phyloP scores from a whole-genome alignment of 1,139 yeast genomes.

The Pichia sp. region DNA sequence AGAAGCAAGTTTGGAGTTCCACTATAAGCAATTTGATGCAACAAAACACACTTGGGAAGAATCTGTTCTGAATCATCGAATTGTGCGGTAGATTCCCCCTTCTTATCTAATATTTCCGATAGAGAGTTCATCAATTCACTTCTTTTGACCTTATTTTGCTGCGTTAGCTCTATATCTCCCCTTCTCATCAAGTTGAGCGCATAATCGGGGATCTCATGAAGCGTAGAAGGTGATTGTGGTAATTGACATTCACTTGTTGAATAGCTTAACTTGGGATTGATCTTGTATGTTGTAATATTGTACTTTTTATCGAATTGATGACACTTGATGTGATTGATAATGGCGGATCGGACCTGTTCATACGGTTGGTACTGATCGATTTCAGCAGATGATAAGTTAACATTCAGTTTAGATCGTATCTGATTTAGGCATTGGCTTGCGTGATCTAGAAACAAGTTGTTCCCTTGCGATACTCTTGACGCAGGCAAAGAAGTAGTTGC shows the following conservation, averaged over 20 bases:
- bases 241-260: conserved; percentile 1
- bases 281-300: not conserved
- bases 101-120: not conserved
- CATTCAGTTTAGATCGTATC: too few relatives aligned
- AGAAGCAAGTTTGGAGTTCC: too few relatives aligned
- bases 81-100: not conserved
- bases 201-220: conserved; percentile 1
- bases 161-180: not conserved
- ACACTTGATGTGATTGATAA: conserved; percentile 1
- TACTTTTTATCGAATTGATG: conserved; percentile 1
- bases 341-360: too few relatives aligned
- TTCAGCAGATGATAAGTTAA: too few relatives aligned
- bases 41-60: too few relatives aligned
- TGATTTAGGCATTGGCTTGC: too few relatives aligned
- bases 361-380: too few relatives aligned
- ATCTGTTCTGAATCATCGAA: too few relatives aligned
- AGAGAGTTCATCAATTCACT: not conserved
- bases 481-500: too few relatives aligned
- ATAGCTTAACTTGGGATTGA: not conserved
- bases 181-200: conserved; percentile 1
- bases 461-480: too few relatives aligned
- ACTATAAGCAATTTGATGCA: too few relatives aligned
- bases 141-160: not conserved
- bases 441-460: too few relatives aligned
- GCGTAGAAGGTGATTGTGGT: conserved; percentile 1